Evolutionary conservation across 306 rosid species (phyloP), one percentile per base, ranked within the genome.

Genomic region (Sicyos baderoa): DNA sequence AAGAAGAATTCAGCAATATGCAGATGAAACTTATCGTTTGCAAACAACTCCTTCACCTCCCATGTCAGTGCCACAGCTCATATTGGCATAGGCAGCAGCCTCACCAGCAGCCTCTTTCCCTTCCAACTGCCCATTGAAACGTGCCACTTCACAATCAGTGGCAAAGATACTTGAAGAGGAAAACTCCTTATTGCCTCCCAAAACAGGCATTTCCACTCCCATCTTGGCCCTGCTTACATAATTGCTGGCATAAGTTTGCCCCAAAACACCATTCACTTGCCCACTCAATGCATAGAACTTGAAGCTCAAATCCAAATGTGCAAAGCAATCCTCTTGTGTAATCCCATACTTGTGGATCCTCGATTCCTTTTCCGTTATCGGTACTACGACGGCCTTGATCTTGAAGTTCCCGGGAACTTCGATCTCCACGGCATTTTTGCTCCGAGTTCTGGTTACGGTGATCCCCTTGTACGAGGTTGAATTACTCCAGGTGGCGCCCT

Each of bases 241-340:
- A 51, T 72, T 74, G 6, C 32, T 54, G 0, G 51, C 77, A 16
- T 89, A 89, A 0, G 93, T 87, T 71, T 89, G 91, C 0, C 89
- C 91, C 83, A 89, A 76, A 40, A 85, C 89, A 0, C 93, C 87
- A 56, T 79, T 80, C 54, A 87, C 87, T 57, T 78, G 25, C 1
- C 76, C 70, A 54, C 84, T 82, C 16, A 87, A 8, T 9, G 81
- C 79, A 7, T 77, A 83, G 84, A 89, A 85, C 76, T 82, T 85
- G 82, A 89, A 87, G 0, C 89, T 80, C 6, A 89, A 75, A 48
- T 89, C 94, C 37, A 83, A 87, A 53, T 87, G 93, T n/a, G 89
- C 91, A 53, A 87, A 80, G 4, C 78, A 76, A 13, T 87, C 84
- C 74, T 89, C 90, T 18, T 75, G 32, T 0, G 91, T 87, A 14